A percentile compares a stretch with the other conserved stretches of the same genome.
Evolutionary conservation across 2,329 filamentous ascomycete genomes (phyloP).

Genomic region (Talaromyces sp.): DNA sequence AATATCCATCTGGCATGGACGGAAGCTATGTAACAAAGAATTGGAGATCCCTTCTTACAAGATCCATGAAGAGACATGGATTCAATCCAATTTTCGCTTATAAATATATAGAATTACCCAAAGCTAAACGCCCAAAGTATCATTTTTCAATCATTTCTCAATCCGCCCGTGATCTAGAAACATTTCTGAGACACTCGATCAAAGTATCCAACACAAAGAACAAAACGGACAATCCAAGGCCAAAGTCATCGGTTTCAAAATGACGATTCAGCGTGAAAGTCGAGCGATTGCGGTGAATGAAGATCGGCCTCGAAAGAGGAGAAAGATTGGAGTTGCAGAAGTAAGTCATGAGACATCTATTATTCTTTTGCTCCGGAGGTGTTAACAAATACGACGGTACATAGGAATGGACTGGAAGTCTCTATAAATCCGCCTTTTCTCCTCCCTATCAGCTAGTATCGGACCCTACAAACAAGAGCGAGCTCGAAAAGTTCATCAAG

Average conservation of each 20-base stretch:
- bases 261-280: slow-evolving; percentile 2
- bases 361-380: neutral
- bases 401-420: slow-evolving; percentile 7
- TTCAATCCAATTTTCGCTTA: neutral
- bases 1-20: neutral
- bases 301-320: slow-evolving; percentile 1
- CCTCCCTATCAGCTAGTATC: slow-evolving; percentile 1
- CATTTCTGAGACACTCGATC: neutral
- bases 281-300: slow-evolving; percentile 9
- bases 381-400: neutral
- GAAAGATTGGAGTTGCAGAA: neutral
- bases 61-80: neutral
- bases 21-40: neutral
- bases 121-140: neutral
- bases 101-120: neutral
- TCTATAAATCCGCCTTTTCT: slow-evolving; percentile 2
- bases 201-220: neutral
- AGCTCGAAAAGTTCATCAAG: slow-evolving; percentile 6
- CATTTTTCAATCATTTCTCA: neutral
- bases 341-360: neutral
- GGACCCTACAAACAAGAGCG: slow-evolving; percentile 4
- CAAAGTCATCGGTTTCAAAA: neutral
- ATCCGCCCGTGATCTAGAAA: neutral
- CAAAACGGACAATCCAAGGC: neutral
- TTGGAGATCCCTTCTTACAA: neutral